Conservation (phyloP, 2,329 filamentous ascomycete species). For the Arthrobotrys musiformis region DNA sequence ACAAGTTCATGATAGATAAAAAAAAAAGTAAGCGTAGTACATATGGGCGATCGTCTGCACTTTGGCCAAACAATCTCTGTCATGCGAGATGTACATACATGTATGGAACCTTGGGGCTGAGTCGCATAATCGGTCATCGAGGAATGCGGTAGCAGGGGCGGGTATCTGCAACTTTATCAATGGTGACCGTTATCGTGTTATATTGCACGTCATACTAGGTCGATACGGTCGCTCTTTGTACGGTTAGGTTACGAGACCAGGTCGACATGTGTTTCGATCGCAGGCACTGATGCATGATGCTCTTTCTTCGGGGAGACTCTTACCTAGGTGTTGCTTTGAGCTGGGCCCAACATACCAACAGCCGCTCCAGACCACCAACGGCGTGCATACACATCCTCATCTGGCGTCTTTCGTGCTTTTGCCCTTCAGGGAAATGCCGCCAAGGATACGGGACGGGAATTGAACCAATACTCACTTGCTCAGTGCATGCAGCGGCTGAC, state of each 20-base stretch:
- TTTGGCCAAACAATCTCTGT: neutral
- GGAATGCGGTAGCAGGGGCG: neutral
- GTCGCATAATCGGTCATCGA: neutral
- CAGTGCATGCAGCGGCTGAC: neutral
- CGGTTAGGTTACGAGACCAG: too few relatives aligned
- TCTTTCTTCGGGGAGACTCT: too few relatives aligned
- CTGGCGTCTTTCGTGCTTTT: neutral
- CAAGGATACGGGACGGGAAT: neutral
- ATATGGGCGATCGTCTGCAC: neutral
- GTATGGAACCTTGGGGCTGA: conserved; percentile 22
- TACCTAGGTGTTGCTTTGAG: too few relatives aligned
- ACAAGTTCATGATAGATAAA: too few relatives aligned
- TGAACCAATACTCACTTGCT: neutral
- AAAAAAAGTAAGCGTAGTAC: neutral
- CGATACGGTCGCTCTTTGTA: neutral
- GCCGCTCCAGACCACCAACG: too few relatives aligned
- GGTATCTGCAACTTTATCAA: conserved; percentile 44
- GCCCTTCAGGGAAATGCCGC: neutral
- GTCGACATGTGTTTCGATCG: too few relatives aligned
- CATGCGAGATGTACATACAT: neutral
- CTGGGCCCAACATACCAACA: too few relatives aligned
- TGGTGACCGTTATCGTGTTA: neutral
- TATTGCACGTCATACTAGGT: neutral
- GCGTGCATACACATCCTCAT: too few relatives aligned
- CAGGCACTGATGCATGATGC: too few relatives aligned